Evolutionary conservation across 2,329 filamentous ascomycete genomes (phyloP).

Genomic region (Cordyceps militaris): DNA sequence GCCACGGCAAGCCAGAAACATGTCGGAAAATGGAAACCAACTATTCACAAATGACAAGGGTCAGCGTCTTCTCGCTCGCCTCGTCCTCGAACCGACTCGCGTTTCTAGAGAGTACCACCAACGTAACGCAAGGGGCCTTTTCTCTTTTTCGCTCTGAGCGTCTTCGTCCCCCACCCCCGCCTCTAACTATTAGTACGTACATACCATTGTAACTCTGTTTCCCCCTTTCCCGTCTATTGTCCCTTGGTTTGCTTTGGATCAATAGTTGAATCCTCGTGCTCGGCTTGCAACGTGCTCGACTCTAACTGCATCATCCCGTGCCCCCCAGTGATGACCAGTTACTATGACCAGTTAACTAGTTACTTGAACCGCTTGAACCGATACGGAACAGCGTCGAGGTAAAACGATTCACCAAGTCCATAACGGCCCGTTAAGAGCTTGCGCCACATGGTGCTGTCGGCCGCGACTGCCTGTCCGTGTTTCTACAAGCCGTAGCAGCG

Average conservation of each 20-base stretch:
- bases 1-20: constrained; percentile 1
- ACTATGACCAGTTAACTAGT: background rate
- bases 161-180: background rate
- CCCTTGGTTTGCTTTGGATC: background rate
- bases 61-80: background rate
- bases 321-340: background rate
- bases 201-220: background rate
- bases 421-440: background rate
- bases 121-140: constrained; percentile 4
- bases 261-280: background rate
- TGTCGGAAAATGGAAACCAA: background rate
- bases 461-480: background rate
- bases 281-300: background rate
- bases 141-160: background rate
- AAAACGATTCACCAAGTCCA: background rate
- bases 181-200: too few species aligned
- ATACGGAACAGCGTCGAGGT: background rate
- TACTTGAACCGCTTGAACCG: background rate
- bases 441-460: background rate
- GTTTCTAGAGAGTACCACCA: constrained; percentile 6
- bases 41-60: background rate
- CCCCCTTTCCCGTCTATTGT: background rate
- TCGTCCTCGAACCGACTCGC: background rate
- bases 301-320: background rate
- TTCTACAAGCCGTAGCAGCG: background rate